Percentiles rank a stretch among this genome's conserved stretches.
Conservation (phyloP, 2,329 filamentous ascomycete genomes). For the Chaetomiaceae sp. region DNA sequence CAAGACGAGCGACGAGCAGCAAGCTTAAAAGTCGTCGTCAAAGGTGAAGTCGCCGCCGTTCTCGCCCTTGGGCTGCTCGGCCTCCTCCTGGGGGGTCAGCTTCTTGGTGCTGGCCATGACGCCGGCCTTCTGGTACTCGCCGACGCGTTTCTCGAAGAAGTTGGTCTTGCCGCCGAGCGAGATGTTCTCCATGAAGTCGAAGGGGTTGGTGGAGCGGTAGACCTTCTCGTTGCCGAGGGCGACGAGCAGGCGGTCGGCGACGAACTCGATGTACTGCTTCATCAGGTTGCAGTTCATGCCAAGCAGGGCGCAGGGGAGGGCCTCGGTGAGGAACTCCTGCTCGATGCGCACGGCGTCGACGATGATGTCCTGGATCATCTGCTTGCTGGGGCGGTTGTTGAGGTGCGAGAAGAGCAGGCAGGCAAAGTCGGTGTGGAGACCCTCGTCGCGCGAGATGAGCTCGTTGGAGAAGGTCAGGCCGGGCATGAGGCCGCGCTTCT, state of each 20-base stretch:
- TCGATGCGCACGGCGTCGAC: constrained; percentile 90
- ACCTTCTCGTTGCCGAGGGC: constrained; percentile 91
- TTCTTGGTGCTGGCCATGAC: constrained; percentile 92
- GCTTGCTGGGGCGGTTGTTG: constrained; percentile 80
- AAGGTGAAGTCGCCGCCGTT: constrained; percentile 81
- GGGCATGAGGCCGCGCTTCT: constrained; percentile 99
- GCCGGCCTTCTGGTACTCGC: constrained; percentile 98
- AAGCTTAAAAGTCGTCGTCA: constrained; percentile 87
- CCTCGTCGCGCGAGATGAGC: constrained; percentile 98
- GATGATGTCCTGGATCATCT: constrained; percentile 82
- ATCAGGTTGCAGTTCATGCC: constrained; percentile 97
- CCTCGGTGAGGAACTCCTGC: constrained; percentile 96
- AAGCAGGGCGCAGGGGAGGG: constrained; percentile 84
- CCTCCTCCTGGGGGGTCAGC: constrained; percentile 43
- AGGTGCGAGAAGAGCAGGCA: constrained; percentile 97
- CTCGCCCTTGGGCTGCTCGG: constrained; percentile 43
- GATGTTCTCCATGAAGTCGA: constrained; percentile 99
- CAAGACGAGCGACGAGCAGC: constrained; percentile 5
- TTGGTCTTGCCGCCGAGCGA: constrained; percentile 98
- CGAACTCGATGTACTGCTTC: constrained; percentile 99
- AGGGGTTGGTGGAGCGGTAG: constrained; percentile 91
- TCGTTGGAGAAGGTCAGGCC: constrained; percentile 99
- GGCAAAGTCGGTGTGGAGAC: constrained; percentile 98
- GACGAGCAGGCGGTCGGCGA: constrained; percentile 89
- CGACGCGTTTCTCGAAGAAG: constrained; percentile 99